Conservation (phyloP, 768 basidiomycete genomes). For the Vishniacozyma victoriae region DNA sequence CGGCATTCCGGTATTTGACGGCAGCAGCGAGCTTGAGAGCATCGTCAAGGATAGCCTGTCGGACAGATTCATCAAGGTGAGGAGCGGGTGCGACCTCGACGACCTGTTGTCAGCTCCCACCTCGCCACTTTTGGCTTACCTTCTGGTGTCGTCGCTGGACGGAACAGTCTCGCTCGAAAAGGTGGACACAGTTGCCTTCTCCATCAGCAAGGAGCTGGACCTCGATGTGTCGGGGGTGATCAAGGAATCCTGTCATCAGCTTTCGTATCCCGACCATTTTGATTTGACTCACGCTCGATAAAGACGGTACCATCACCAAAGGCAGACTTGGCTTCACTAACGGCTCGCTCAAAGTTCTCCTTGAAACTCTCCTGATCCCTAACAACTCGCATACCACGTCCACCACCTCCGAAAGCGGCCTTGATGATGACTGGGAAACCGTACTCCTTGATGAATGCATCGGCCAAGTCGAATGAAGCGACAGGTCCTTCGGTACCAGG, state of each 20-base stretch:
- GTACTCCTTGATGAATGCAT: slow-evolving; percentile 85
- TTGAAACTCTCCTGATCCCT: slow-evolving; percentile 88
- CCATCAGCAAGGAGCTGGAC: slow-evolving; percentile 91
- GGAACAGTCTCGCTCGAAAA: slow-evolving; percentile 98
- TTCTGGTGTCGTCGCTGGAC: slow-evolving; percentile 98
- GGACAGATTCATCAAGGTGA: slow-evolving; percentile 82
- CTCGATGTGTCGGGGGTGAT: slow-evolving; percentile 95
- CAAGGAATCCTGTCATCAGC: slow-evolving; percentile 53
- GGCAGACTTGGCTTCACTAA: slow-evolving; percentile 88
- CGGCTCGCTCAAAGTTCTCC: slow-evolving; percentile 80
- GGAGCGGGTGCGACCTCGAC: slow-evolving; percentile 97
- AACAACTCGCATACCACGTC: slow-evolving; percentile 98
- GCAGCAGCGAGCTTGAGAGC: slow-evolving; percentile 91
- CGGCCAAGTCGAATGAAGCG: slow-evolving; percentile 67
- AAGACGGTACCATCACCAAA: slow-evolving; percentile 99
- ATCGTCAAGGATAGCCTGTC: slow-evolving; percentile 78
- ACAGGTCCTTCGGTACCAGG: slow-evolving; percentile 98
- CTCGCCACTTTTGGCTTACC: slow-evolving; percentile 22
- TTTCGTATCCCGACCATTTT: slow-evolving; percentile 49
- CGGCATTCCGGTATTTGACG: slow-evolving; percentile 92
- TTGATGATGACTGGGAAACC: slow-evolving; percentile 99
- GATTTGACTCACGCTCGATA: slow-evolving; percentile 65
- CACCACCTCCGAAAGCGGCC: slow-evolving; percentile 97
- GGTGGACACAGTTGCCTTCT: slow-evolving; percentile 88
- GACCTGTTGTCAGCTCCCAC: slow-evolving; percentile 50